Base-by-base conservation (phyloP, 2,329 filamentous ascomycete species). In the Aspergillus pseudoterreus region DNA sequence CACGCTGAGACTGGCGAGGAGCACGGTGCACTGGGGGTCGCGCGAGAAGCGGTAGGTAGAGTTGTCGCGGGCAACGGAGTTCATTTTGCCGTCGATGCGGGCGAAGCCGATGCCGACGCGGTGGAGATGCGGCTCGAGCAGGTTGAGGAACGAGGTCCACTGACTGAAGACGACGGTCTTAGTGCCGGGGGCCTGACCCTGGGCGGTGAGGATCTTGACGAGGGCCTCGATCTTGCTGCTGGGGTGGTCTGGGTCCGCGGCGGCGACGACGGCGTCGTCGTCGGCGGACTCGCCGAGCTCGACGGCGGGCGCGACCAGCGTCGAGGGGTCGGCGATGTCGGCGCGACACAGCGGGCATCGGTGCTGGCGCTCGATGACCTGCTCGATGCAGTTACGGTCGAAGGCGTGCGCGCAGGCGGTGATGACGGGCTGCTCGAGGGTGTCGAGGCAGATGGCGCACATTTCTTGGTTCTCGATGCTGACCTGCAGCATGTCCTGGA, bases 321-420 rank as follows among this genome's bases (percentile, higher is more conserved):
- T 75, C 2, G 80, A 75, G 1, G 76, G 77, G 50, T 84, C 79
- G 11, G 79, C 74, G 14, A 95, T 80, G 32, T 82, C 74, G 5
- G 86, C 83, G 17, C 90, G 86, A 63, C 91, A 95, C 80, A 95
- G 85, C 0, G 91, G 92, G 55, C 92, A 96, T 67, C 87, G 90
- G 49, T 86, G 80, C 64, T 94, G 89, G 1, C 82, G 78, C 50
- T 87, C 81, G 52, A 95, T 86, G 45, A 88, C 86, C 57, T 82
- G 82, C 47, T 83, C 77, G 55, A 96, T 90, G 66, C 92, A 96
- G 4, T 75, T 72, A 19, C 76, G 77, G 58, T 90, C 91, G 68
- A 91, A 96, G 1, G 84, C 77, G 67, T 96, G 91, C 22, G 88
- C 89, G 71, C 91, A 96, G 44, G 85, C 82, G 1, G 90, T 95